Conservation (phyloP, 176 grass and related monocot species). For the Bonia amplexicaulis region DNA sequence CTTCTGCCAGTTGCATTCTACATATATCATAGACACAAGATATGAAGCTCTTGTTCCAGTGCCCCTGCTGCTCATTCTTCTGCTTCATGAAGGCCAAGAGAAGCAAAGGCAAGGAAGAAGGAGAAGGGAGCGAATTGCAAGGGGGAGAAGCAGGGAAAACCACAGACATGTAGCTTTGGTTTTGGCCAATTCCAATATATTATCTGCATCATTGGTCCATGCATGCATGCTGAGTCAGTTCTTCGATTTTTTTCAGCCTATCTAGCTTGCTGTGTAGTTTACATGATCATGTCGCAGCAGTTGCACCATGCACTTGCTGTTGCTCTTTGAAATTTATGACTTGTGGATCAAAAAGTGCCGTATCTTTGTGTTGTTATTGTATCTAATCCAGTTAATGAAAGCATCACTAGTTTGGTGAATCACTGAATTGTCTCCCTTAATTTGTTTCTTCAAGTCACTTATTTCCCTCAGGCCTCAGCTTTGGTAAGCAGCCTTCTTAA, state of each 20-base stretch:
- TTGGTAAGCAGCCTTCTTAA: not conserved
- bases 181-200: not conserved
- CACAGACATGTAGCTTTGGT: not conserved
- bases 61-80: conserved; percentile 74
- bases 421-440: not conserved
- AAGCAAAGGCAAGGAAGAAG: conserved; percentile 19
- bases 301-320: not conserved
- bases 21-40: not conserved
- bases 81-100: conserved; percentile 60
- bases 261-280: not conserved
- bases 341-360: not conserved
- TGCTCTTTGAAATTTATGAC: not conserved
- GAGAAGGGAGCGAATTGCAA: conserved; percentile 25
- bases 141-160: not conserved
- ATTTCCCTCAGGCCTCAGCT: not conserved
- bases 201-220: not conserved
- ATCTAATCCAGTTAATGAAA: conserved; percentile 3
- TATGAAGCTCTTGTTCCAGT: conserved; percentile 73
- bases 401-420: not conserved
- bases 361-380: not conserved
- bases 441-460: not conserved
- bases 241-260: not conserved
- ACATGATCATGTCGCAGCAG: not conserved
- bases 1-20: not conserved
- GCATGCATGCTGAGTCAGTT: not conserved